A percentile compares a stretch with the other conserved stretches of the same genome.
phyloP scores from a whole-genome alignment of 768 basidiomycete genomes.

The Phaffia australis region DNA sequence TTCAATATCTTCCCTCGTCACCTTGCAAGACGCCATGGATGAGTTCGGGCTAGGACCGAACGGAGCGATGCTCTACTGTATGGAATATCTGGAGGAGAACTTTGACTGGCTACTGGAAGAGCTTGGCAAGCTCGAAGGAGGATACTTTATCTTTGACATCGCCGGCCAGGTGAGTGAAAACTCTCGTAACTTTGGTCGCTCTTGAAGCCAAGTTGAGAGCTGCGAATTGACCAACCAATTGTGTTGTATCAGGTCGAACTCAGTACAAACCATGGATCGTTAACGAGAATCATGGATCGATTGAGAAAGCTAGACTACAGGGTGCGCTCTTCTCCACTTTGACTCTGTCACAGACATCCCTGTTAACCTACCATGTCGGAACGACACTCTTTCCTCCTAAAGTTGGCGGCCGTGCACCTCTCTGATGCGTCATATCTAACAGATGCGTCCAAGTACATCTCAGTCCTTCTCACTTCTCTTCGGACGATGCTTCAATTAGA shows the following conservation, averaged over 20 bases:
- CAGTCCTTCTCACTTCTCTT: conserved; percentile 78
- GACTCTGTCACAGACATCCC: not conserved
- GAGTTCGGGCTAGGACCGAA: conserved; percentile 81
- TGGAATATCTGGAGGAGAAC: conserved; percentile 94
- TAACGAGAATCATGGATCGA: conserved; percentile 65
- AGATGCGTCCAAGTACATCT: conserved; percentile 88
- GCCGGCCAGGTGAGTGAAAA: conserved; percentile 56
- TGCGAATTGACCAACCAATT: not conserved
- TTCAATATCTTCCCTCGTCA: conserved; percentile 73
- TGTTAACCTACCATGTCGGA: not conserved
- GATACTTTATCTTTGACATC: conserved; percentile 86
- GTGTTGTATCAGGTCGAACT: conserved; percentile 58
- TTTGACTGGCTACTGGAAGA: conserved; percentile 52
- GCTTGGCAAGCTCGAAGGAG: conserved; percentile 54
- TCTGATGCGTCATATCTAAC: conserved; percentile 97
- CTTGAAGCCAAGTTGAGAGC: not conserved
- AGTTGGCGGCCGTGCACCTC: conserved; percentile 89
- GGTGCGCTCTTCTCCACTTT: conserved; percentile 48
- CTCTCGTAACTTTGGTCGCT: not conserved
- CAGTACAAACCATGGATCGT: conserved; percentile 84
- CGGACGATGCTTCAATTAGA: conserved; percentile 98
- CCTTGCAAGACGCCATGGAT: conserved; percentile 74
- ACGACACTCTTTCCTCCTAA: conserved; percentile 3
- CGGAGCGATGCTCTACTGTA: conserved; percentile 89
- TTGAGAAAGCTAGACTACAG: conserved; percentile 67